Percentiles rank a stretch among this genome's conserved stretches.
Evolutionary conservation across 2,329 filamentous ascomycete species (phyloP).

Genomic region (Zasmidium angulare): DNA sequence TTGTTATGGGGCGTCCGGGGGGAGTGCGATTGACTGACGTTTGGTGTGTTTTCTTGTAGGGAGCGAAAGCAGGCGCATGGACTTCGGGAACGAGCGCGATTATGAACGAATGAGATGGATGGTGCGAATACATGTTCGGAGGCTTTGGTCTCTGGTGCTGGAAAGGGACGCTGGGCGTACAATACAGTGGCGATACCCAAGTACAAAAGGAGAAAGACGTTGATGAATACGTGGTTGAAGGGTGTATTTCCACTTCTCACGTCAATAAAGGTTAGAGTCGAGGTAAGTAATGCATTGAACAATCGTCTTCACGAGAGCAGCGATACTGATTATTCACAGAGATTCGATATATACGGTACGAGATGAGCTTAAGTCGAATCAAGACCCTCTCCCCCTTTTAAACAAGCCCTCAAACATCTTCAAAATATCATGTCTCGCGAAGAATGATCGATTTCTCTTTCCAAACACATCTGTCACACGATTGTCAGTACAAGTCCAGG

Average conservation of each 20-base stretch:
- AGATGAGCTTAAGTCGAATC: neutral
- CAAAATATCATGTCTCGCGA: slow-evolving; percentile 72
- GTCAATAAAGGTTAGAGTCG: too few species aligned
- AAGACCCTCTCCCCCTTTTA: neutral
- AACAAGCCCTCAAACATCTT: slow-evolving; percentile 10
- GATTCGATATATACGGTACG: neutral
- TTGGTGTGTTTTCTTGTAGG: neutral
- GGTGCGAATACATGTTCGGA: neutral
- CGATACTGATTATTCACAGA: neutral
- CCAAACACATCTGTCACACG: slow-evolving; percentile 66
- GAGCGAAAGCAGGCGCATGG: neutral
- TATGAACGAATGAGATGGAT: neutral
- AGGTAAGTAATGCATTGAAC: too few species aligned
- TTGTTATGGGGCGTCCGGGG: neutral
- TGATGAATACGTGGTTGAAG: too few species aligned
- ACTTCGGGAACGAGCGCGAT: neutral
- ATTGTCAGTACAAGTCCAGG: neutral
- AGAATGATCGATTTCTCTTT: slow-evolving; percentile 74
- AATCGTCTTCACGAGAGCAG: too few species aligned
- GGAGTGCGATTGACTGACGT: slow-evolving; percentile 8
- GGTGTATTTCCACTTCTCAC: too few species aligned
- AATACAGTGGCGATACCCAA: neutral
- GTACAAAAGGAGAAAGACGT: too few species aligned
- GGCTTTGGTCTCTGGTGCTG: too few species aligned
- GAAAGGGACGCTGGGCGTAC: neutral